Percentiles rank a stretch among this genome's conserved stretches.
phyloP scores from a whole-genome alignment of 2,329 filamentous ascomycete species.

The Samsoniella hepiali region DNA sequence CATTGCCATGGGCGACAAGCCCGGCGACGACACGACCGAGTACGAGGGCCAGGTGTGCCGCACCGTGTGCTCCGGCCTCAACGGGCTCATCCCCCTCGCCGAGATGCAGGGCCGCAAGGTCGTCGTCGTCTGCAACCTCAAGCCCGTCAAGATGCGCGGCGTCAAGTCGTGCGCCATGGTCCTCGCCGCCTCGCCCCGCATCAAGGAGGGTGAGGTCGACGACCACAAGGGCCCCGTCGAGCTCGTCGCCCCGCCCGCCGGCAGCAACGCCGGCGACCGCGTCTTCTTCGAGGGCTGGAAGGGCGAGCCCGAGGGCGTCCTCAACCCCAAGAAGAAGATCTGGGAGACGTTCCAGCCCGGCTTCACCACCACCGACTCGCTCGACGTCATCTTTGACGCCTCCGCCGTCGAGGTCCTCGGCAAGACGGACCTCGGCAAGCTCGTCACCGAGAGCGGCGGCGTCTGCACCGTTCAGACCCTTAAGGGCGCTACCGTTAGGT shows the following conservation, averaged over 20 bases:
- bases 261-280: constrained; percentile 75
- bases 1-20: constrained; percentile 86
- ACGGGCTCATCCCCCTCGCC: constrained; percentile 85
- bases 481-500: constrained; percentile 79
- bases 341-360: constrained; percentile 97
- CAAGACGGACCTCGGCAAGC: constrained; percentile 62
- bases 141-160: constrained; percentile 98
- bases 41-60: constrained; percentile 88
- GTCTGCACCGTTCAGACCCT: constrained; percentile 80
- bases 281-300: constrained; percentile 94
- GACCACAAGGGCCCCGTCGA: constrained; percentile 90
- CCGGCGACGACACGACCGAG: constrained; percentile 86
- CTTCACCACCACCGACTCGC: constrained; percentile 79
- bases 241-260: constrained; percentile 79
- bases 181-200: constrained; percentile 81
- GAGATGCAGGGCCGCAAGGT: constrained; percentile 98
- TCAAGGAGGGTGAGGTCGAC: constrained; percentile 77
- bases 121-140: constrained; percentile 93
- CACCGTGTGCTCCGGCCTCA: constrained; percentile 95
- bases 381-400: constrained; percentile 86
- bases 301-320: constrained; percentile 84
- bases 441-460: constrained; percentile 75
- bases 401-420: constrained; percentile 71
- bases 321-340: constrained; percentile 99
- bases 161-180: constrained; percentile 82